Percentiles rank a stretch among this genome's conserved stretches.
Evolutionary conservation across 805 yeast species (phyloP).

Genomic region (Hagleromyces aurorensis): DNA sequence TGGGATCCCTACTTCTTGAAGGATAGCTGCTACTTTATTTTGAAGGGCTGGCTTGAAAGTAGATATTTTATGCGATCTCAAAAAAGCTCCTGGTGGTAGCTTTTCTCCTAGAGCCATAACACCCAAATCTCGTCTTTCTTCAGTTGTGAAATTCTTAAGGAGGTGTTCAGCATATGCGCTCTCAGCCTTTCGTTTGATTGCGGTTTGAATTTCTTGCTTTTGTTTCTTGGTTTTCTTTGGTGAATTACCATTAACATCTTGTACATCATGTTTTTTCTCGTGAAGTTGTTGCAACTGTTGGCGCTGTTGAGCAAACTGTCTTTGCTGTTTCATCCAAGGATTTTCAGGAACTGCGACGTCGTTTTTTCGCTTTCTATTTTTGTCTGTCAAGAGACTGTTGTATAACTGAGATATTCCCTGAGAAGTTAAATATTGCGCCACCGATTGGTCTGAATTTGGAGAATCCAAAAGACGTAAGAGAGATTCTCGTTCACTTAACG

Average conservation of each 20-base stretch:
- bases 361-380: slow-evolving; percentile 45
- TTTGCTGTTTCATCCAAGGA: slow-evolving; percentile 38
- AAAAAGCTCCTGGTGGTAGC: slow-evolving; percentile 65
- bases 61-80: slow-evolving; percentile 73
- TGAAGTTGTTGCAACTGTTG: slow-evolving; percentile 29
- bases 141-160: slow-evolving; percentile 44
- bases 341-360: slow-evolving; percentile 36
- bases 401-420: slow-evolving; percentile 86
- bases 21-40: slow-evolving; percentile 46
- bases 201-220: slow-evolving; percentile 26
- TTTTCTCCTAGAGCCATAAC: slow-evolving; percentile 70
- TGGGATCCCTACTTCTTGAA: slow-evolving; percentile 76
- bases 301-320: slow-evolving; percentile 33
- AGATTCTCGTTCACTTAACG: slow-evolving; percentile 74
- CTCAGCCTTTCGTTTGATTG: slow-evolving; percentile 26
- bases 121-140: slow-evolving; percentile 83
- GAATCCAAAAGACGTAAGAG: slow-evolving; percentile 75
- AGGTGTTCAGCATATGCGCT: slow-evolving; percentile 30
- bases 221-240: slow-evolving; percentile 27
- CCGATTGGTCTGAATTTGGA: slow-evolving; percentile 71
- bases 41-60: slow-evolving; percentile 73
- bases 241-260: slow-evolving; percentile 9
- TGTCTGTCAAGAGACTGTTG: slow-evolving; percentile 65
- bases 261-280: slow-evolving; percentile 11
- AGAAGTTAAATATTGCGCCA: slow-evolving; percentile 70